A percentile compares a stretch with the other conserved stretches of the same genome.
Evolutionary conservation across 1,284 basidiomycete species (phyloP).

Genomic region (Laetiporus sulphureus): DNA sequence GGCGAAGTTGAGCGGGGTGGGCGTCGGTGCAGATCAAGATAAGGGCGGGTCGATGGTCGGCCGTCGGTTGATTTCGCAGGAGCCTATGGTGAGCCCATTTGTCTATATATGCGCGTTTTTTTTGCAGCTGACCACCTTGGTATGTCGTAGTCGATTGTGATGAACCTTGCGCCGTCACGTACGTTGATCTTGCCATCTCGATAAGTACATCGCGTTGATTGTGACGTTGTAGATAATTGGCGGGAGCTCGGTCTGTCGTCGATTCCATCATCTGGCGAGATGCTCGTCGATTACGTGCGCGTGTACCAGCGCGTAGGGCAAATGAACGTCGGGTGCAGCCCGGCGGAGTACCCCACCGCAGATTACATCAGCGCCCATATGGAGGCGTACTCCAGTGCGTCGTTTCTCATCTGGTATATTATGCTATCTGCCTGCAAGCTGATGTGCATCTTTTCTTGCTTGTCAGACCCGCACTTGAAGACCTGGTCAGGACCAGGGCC

Average conservation of each 20-base stretch:
- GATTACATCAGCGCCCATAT: conserved; percentile 35
- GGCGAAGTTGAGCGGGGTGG: conserved; percentile 45
- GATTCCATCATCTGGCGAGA: conserved; percentile 31
- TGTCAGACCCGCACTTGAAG: conserved; percentile 22
- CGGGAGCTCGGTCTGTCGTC: conserved; percentile 38
- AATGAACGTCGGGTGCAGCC: conserved; percentile 51
- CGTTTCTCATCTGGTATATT: neutral
- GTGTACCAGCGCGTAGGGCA: conserved; percentile 43
- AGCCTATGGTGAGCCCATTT: conserved; percentile 43
- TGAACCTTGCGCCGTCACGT: conserved; percentile 37
- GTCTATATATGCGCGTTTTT: conserved; percentile 1
- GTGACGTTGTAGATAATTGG: conserved; percentile 62
- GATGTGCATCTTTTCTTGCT: neutral
- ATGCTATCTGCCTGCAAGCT: neutral
- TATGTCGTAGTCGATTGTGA: conserved; percentile 35
- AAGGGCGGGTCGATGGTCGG: conserved; percentile 40
- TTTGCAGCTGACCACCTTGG: conserved; percentile 3
- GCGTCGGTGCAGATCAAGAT: conserved; percentile 49
- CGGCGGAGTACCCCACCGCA: conserved; percentile 44
- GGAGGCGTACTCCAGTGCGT: conserved; percentile 28
- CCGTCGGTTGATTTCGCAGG: conserved; percentile 44
- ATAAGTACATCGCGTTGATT: conserved; percentile 76
- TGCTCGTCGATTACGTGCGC: conserved; percentile 58
- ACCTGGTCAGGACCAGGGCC: conserved; percentile 20
- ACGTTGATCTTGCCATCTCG: conserved; percentile 12